Conservation (phyloP, 1,284 basidiomycete genomes). For the Mrakiaceae sp. region DNA sequence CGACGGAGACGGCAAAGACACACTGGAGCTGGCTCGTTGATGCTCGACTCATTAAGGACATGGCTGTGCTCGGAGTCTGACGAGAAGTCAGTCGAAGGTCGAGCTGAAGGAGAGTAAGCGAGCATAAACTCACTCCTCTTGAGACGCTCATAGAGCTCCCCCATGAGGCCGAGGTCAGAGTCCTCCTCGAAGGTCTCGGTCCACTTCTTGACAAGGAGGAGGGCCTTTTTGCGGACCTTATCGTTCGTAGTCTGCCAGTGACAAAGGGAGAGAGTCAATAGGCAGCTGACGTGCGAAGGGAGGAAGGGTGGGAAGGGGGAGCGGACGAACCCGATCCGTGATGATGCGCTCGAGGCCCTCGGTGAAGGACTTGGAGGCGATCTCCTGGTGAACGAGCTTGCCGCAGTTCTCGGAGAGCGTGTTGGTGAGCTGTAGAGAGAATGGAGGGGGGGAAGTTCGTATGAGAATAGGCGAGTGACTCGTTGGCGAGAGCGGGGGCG, state of each 20-base stretch:
- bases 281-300: neutral
- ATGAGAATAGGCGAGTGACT: neutral
- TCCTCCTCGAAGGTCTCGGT: conserved; percentile 69
- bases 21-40: conserved; percentile 10
- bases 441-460: neutral
- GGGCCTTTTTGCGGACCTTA: conserved; percentile 66
- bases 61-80: conserved; percentile 13
- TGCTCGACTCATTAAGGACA: conserved; percentile 1
- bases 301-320: neutral
- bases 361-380: conserved; percentile 83
- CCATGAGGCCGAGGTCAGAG: conserved; percentile 74
- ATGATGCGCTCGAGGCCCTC: conserved; percentile 74
- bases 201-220: conserved; percentile 73
- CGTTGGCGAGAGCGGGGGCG: neutral
- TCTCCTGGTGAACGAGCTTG: conserved; percentile 67
- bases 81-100: neutral
- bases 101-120: neutral
- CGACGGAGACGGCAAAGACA: neutral
- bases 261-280: neutral
- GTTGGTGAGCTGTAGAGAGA: conserved; percentile 52
- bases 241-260: conserved; percentile 64
- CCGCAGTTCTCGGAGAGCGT: conserved; percentile 86
- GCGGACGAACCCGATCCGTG: conserved; percentile 62
- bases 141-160: conserved; percentile 73
- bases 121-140: conserved; percentile 57